These are phyloP conservation scores for Aspergillus pseudoglaucus DNA, from an alignment of 2,329 filamentous ascomycete genomes.

Conservation along the genomic window DNA sequence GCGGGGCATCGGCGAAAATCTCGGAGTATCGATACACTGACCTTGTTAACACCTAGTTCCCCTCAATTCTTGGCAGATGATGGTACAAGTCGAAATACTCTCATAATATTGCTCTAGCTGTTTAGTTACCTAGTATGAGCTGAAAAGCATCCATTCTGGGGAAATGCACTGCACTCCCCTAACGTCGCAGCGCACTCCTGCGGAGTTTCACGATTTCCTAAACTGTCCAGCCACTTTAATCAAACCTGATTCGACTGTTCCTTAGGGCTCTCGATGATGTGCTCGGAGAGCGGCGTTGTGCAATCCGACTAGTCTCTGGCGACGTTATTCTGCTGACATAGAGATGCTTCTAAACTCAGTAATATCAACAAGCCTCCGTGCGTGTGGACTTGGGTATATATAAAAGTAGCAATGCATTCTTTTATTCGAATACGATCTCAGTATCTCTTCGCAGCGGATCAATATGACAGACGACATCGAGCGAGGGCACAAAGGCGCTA, in stretches of 20 bases:
- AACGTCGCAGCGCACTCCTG: too few relatives aligned
- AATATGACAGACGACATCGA: constrained; percentile 11
- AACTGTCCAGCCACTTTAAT: too few relatives aligned
- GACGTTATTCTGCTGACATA: constrained; percentile 2
- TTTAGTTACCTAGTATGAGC: too few relatives aligned
- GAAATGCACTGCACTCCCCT: background rate
- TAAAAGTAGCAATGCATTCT: too few relatives aligned
- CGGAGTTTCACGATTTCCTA: too few relatives aligned
- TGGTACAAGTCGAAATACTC: background rate
- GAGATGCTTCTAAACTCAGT: background rate
- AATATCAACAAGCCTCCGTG: too few relatives aligned
- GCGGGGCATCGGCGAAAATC: constrained; percentile 21
- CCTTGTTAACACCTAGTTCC: background rate
- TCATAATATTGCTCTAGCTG: too few relatives aligned
- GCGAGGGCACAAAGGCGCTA: constrained; percentile 11
- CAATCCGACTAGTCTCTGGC: constrained; percentile 10
- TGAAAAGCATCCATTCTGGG: background rate
- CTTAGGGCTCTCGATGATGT: constrained; percentile 14
- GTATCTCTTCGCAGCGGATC: background rate
- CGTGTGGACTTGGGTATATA: too few relatives aligned
- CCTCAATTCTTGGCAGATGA: background rate
- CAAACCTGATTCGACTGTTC: too few relatives aligned
- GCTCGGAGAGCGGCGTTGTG: constrained; percentile 15
- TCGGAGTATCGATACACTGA: constrained; percentile 9
- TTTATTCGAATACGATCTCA: too few relatives aligned